Evolutionary conservation across 2,329 filamentous ascomycete genomes (phyloP), one percentile per base, ranked within the genome.

Genomic region (Fonsecaea monophora): DNA sequence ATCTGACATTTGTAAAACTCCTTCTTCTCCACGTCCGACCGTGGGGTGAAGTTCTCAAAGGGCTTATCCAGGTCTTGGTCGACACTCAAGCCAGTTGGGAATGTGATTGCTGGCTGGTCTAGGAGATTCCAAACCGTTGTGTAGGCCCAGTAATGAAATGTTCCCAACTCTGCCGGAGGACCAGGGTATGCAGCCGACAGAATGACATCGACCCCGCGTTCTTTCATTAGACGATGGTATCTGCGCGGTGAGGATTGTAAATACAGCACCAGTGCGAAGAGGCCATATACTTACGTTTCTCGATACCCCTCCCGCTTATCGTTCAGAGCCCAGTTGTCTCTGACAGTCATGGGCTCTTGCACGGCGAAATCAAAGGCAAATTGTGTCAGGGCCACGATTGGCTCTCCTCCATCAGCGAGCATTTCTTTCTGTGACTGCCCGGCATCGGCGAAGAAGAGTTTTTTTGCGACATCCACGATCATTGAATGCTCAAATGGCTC

Each of bases 91-190:
- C 78, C 1, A 1, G 53, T 60, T 0, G 89, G 89, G 73, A 91
- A 90, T 0, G 87, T 82, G 1, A 85, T 76, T 7, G 82, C 84
- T 0, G 89, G 87, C 74, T 90, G 90, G 74, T 91, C 88, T 0
- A 91, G 82, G 50, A 91, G 72, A 74, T 91, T 92, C 87, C 88
- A 91, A 67, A 88, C 84, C 0, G 84, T 79, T 0, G 87, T 90
- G 71, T 91, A 92, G 1, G 83, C 83, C 87, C 88, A 91, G 68
- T 86, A 86, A 48, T 77, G 80, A 74, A 89, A 72, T 65, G 80
- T 77, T 68, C 86, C 75, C 67, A 87, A 81, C 68, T 84, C 77
- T 1, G 82, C 84, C 3, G 71, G 70, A 8, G 64, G 64, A 3
- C 2, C 83, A 83, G 87, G 87, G 90, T 69, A 85, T 85, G 50